Conservation (phyloP, 2,329 filamentous ascomycete genomes). For the Trichoderma aggressivum region DNA sequence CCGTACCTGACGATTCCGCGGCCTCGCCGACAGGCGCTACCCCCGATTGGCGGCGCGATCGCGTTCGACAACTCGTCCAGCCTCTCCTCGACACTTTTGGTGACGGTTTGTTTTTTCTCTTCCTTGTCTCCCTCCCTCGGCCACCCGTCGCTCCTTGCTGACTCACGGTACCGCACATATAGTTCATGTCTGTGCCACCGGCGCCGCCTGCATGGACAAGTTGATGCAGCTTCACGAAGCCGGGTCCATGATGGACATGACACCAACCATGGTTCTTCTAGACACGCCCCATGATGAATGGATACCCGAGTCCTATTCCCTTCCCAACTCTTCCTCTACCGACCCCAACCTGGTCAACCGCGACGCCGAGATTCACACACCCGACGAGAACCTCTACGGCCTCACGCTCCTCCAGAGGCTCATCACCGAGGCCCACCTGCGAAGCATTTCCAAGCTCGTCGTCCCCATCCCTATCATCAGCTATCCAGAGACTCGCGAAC, state of each 20-base stretch:
- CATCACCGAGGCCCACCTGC: conserved; percentile 55
- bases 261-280: conserved; percentile 55
- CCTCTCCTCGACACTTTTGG: conserved; percentile 54
- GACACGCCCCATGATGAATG: conserved; percentile 53
- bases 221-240: conserved; percentile 51
- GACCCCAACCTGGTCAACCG: conserved; percentile 36
- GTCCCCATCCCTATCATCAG: conserved; percentile 55
- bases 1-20: conserved; percentile 23
- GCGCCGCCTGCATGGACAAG: conserved; percentile 51
- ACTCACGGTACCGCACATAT: conserved; percentile 19
- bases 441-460: conserved; percentile 54
- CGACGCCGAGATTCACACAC: conserved; percentile 40
- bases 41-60: conserved; percentile 36
- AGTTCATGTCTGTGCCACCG: conserved; percentile 56
- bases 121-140: background rate
- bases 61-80: conserved; percentile 45
- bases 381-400: conserved; percentile 53
- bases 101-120: conserved; percentile 40
- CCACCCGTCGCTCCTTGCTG: conserved; percentile 21
- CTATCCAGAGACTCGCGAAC: conserved; percentile 27
- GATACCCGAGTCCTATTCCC: conserved; percentile 33
- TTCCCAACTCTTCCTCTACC: conserved; percentile 45
- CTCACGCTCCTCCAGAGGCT: conserved; percentile 54
- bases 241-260: conserved; percentile 48
- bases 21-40: conserved; percentile 22